Percentiles rank a stretch among this genome's conserved stretches.
These are phyloP conservation scores for Pyrus hybrid DNA, from an alignment of 331 rosid genomes.

Conservation along the genomic window DNA sequence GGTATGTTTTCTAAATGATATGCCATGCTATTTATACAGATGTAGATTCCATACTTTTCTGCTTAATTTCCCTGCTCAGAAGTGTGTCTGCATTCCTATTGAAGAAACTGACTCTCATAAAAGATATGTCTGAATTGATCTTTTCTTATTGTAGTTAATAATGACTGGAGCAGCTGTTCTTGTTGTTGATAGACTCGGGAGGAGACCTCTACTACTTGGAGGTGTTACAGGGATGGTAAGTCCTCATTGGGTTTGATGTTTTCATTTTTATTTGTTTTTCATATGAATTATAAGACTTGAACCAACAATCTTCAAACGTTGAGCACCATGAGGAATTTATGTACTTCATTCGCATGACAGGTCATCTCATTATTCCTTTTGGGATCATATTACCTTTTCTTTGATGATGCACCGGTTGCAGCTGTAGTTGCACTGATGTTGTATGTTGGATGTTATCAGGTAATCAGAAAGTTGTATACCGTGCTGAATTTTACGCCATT, in stretches of 20 bases:
- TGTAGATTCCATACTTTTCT: background rate
- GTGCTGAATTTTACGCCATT: too few relatives aligned
- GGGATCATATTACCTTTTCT: conserved; percentile 84
- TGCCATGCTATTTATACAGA: background rate
- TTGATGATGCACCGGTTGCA: conserved; percentile 39
- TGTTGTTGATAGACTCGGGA: conserved; percentile 77
- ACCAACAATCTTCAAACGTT: background rate
- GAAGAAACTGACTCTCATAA: background rate
- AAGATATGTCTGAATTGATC: background rate
- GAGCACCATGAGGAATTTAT: background rate
- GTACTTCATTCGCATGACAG: conserved; percentile 30
- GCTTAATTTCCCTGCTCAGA: background rate
- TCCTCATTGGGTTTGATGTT: conserved; percentile 5
- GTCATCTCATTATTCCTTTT: conserved; percentile 74
- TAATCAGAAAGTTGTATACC: conserved; percentile 16
- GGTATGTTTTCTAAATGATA: conserved; percentile 28
- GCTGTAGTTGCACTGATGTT: conserved; percentile 81
- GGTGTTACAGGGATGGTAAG: conserved; percentile 94
- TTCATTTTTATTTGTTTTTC: background rate
- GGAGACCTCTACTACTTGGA: conserved; percentile 89
- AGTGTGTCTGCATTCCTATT: background rate
- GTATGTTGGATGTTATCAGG: conserved; percentile 96
- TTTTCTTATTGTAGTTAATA: conserved; percentile 49
- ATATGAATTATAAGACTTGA: background rate
- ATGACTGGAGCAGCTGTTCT: conserved; percentile 89